Base-by-base conservation (phyloP, 2,329 filamentous ascomycete species). In the Myriosclerotinia curreyana region DNA sequence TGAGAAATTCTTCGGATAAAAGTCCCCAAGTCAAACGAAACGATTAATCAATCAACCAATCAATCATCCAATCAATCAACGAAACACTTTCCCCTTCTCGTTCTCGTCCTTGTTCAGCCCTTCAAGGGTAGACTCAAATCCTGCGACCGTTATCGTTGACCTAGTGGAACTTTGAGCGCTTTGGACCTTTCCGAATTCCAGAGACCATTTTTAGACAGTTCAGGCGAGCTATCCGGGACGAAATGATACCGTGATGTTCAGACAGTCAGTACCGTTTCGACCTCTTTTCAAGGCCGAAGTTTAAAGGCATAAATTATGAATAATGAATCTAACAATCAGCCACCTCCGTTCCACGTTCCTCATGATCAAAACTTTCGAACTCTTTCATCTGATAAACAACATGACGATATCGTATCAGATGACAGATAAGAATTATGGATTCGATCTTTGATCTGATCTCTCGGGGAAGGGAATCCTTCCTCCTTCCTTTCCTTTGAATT, bases 241-340 rank as follows among this genome's bases (percentile, higher is more conserved):
- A 34, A 31, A 46, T n/a, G 14, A 3, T 31, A 46, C 40, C 11
- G 31, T n/a, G 20, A 44, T 28, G 25, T 34, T 9, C 53, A 9
- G 42, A 56, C 38, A 40, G 38, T 14, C 38, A 15, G 38, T 40
- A n/a, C n/a, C n/a, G n/a, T n/a, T n/a, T n/a, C n/a, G 56, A 51
- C 56, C 60, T 15, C 5, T 56, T 25, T 28, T 44, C 22, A 38
- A 62, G 60, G 28, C 60, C 60, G 31, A 49, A 60, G 40, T 20
- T 44, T 31, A 49, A 55, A 28, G 50, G 40, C 50, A 62, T 62
- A n/a, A 46, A 22, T 48, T 28, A 11, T 15, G 3, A 46, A 48
- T 28, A 31, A 31, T 31, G 5, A 31, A 31, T 31, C 28, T n/a
- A 31, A 31, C 28, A 46, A 25, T 38, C 7, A 14, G 22, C n/a